Percentiles rank a stretch among this genome's conserved stretches.
These are phyloP conservation scores for Triangularia verruculosa DNA, from an alignment of 2,329 filamentous ascomycete species.

Conservation along the genomic window DNA sequence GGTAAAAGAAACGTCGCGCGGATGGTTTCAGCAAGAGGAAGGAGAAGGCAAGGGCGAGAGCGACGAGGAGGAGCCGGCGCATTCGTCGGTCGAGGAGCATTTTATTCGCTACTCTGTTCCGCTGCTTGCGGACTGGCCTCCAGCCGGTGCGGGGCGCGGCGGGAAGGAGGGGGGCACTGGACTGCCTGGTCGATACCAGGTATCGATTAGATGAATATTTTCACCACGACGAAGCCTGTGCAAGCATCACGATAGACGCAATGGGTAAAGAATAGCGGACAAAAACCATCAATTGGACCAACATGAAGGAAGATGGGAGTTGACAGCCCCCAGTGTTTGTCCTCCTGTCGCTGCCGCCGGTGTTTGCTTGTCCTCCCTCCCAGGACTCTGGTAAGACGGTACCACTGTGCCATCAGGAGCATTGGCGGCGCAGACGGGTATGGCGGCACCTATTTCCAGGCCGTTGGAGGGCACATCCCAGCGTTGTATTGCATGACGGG, in stretches of 20 bases:
- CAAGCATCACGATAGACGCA: not conserved
- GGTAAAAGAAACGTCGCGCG: not conserved
- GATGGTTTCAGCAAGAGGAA: not conserved
- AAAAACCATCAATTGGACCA: not conserved
- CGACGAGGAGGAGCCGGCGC: not conserved
- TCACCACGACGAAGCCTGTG: too few relatives aligned
- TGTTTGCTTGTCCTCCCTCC: not conserved
- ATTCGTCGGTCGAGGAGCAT: not conserved
- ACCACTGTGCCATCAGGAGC: not conserved
- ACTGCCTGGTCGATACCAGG: not conserved
- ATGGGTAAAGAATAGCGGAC: not conserved
- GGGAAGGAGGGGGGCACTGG: not conserved
- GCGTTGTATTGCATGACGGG: not conserved
- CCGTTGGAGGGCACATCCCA: not conserved
- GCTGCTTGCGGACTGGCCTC: not conserved
- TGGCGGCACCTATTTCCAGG: not conserved
- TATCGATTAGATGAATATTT: too few relatives aligned
- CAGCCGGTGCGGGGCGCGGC: not conserved
- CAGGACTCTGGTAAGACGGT: not conserved
- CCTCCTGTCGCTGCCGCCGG: not conserved
- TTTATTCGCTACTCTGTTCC: not conserved
- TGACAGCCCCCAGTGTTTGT: not conserved
- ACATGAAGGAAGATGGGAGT: not conserved
- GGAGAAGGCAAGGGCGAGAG: not conserved
- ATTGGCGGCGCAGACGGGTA: not conserved